Evolutionary conservation across 441 rosid species (phyloP).

Genomic region (Euphorbia corollata): DNA sequence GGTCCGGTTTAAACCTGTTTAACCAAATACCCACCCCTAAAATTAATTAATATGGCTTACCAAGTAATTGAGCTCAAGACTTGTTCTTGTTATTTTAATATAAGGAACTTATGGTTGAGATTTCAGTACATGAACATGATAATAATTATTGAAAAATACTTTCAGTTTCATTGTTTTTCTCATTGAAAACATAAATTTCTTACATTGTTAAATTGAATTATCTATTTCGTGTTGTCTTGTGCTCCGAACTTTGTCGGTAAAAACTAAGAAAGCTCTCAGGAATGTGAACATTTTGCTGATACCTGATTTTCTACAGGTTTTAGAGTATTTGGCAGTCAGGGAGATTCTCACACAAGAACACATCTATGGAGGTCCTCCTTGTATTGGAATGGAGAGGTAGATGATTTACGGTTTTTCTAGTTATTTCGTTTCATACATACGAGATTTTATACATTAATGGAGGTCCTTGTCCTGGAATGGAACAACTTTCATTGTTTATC

Average conservation of each 20-base stretch:
- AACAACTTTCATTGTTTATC: background rate
- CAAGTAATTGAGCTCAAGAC: too few relatives aligned
- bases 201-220: background rate
- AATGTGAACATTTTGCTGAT: conserved; percentile 18
- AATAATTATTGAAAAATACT: background rate
- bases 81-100: too few relatives aligned
- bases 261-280: background rate
- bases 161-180: background rate
- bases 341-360: conserved; percentile 72
- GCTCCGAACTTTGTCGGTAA: background rate
- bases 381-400: conserved; percentile 91
- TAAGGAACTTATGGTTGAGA: background rate
- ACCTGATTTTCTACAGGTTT: conserved; percentile 53
- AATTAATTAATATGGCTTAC: too few relatives aligned
- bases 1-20: too few relatives aligned
- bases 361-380: conserved; percentile 75
- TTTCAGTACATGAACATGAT: background rate
- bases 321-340: conserved; percentile 77
- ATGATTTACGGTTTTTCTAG: conserved; percentile 9
- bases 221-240: background rate
- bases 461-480: too few relatives aligned
- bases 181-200: background rate
- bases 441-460: too few relatives aligned
- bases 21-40: too few relatives aligned
- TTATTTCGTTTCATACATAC: conserved; percentile 3